These are phyloP conservation scores for Botrytis fragariae DNA, from an alignment of 2,329 filamentous ascomycete species.

Conservation along the genomic window DNA sequence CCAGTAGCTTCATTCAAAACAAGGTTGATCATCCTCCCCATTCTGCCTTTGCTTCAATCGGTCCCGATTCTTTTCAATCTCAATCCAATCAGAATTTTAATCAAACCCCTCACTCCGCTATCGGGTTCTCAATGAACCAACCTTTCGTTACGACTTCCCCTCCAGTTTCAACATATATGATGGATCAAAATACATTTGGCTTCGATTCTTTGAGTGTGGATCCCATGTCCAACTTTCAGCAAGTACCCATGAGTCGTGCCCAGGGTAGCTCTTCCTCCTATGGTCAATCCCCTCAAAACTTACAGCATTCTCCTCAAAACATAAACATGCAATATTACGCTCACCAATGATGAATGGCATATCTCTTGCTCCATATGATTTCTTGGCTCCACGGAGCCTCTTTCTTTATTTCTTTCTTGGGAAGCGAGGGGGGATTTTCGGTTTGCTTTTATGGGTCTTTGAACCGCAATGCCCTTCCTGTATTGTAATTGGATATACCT, in stretches of 20 bases:
- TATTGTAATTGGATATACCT: slow-evolving; percentile 19
- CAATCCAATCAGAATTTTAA: slow-evolving; percentile 29
- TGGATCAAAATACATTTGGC: slow-evolving; percentile 25
- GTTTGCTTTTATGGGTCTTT: not conserved
- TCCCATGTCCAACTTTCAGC: slow-evolving; percentile 27
- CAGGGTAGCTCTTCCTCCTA: slow-evolving; percentile 34
- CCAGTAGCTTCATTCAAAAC: slow-evolving; percentile 25
- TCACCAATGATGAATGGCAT: slow-evolving; percentile 23
- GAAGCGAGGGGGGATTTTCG: not conserved
- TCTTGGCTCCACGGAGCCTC: not conserved
- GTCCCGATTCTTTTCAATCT: slow-evolving; percentile 25
- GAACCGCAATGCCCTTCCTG: not conserved
- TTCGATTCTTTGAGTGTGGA: slow-evolving; percentile 31
- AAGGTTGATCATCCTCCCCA: slow-evolving; percentile 29
- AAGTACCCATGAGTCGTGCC: slow-evolving; percentile 32
- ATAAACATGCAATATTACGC: slow-evolving; percentile 29
- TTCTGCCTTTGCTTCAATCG: slow-evolving; percentile 26
- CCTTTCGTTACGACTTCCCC: slow-evolving; percentile 31
- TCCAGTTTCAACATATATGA: slow-evolving; percentile 31
- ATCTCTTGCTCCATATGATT: slow-evolving; percentile 11
- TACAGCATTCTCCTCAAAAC: slow-evolving; percentile 22
- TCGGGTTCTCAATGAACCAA: slow-evolving; percentile 31
- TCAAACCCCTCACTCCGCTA: slow-evolving; percentile 20
- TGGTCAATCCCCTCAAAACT: slow-evolving; percentile 30
- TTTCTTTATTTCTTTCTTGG: not conserved